Evolutionary conservation across 768 basidiomycete genomes (phyloP), one percentile per base, ranked within the genome.

Genomic region (Boletus reticulatus): DNA sequence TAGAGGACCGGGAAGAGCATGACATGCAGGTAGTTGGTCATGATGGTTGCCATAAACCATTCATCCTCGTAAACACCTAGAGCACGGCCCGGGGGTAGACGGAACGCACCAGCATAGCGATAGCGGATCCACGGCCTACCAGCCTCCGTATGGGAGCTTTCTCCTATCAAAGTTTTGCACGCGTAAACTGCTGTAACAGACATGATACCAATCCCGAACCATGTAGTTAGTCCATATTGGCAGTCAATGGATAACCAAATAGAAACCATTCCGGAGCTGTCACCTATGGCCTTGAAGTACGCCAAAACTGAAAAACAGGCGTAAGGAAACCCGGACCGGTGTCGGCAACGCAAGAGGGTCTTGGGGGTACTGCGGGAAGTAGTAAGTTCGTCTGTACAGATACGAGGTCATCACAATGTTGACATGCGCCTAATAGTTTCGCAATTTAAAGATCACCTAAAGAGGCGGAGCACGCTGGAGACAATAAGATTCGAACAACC

Each of bases 281-380:
- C n/a, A n/a, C n/a, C n/a, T n/a, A 76, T 60, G n/a, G 66, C 72
- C 72, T n/a, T n/a, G n/a, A 76, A 73, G 64, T 72, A 78, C 19
- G 77, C 63, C 5, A 76, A 64, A 22, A 72, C 51, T 9, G 70
- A 65, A 45, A 76, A 71, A 22, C 58, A 51, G 7, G 66, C 72
- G 60, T 75, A 77, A 1, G 82, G 83, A 3, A 83, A 67, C 51
- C 81, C 73, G 9, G 65, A 63, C 0, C 56, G 56, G 32, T 19
- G 74, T 76, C 52, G 2, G 22, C 22, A 22, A 22, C 73, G 66
- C 31, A 69, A 49, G 62, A 85, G 83, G 55, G 84, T 67, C 54
- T 68, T 73, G 3, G 83, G 83, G 0, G 82, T 80, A 55, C 79
- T 75, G 3, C 76, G 76, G 22, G 76, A 73, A 48, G 76, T 60